A percentile compares a stretch with the other conserved stretches of the same genome.
Evolutionary conservation across 2,329 filamentous ascomycete genomes (phyloP).

Genomic region (Dothiorella sarmentorum): DNA sequence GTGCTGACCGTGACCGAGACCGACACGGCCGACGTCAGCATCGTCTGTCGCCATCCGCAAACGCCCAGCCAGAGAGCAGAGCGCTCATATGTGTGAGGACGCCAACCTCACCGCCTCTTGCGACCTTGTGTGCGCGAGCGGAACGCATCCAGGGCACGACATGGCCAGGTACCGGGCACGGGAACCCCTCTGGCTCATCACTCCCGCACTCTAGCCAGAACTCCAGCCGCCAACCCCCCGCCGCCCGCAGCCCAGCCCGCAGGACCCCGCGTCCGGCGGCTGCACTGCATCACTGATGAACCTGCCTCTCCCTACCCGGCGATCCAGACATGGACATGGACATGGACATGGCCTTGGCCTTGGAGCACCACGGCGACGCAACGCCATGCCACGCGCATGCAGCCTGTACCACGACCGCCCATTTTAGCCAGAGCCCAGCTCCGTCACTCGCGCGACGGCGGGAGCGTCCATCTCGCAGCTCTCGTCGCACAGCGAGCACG

Average conservation of each 20-base stretch:
- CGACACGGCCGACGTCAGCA: no score
- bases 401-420: background rate
- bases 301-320: background rate
- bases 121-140: background rate
- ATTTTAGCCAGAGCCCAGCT: no score
- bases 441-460: background rate
- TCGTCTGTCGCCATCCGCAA: background rate
- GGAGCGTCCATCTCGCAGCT: background rate
- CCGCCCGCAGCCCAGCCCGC: no score
- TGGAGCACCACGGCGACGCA: background rate
- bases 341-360: no score
- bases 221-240: background rate
- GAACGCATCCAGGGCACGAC: background rate
- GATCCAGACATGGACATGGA: no score
- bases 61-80: background rate
- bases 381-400: constrained; percentile 6
- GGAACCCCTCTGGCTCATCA: background rate
- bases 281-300: background rate
- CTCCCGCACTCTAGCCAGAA: background rate
- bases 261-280: background rate
- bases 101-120: constrained; percentile 5
- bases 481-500: background rate
- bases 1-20: no score
- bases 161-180: constrained; percentile 11
- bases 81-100: background rate